A percentile compares a stretch with the other conserved stretches of the same genome.
Conservation (phyloP, 2,329 filamentous ascomycete species). For the Fusarium cyanostomum region DNA sequence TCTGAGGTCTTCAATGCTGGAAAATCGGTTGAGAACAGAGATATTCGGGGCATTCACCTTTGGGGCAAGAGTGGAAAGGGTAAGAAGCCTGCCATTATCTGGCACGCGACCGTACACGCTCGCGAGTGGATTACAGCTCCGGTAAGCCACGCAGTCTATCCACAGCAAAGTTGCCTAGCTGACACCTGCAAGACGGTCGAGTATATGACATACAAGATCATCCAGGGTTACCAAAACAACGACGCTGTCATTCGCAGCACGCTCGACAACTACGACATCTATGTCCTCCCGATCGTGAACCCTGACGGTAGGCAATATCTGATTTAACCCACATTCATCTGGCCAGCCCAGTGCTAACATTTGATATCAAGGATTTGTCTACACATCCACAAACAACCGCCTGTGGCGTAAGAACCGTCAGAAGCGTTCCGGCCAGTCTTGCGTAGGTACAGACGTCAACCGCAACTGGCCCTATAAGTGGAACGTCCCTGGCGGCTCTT, state of each 20-base stretch:
- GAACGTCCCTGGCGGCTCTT: constrained; percentile 59
- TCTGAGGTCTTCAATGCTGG: constrained; percentile 61
- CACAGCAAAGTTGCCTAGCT: neutral
- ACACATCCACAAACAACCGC: constrained; percentile 56
- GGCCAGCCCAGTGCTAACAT: fast-evolving
- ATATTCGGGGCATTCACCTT: constrained; percentile 69
- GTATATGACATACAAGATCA: constrained; percentile 34
- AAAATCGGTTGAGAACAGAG: constrained; percentile 56
- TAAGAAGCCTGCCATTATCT: constrained; percentile 61
- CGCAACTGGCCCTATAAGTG: constrained; percentile 68
- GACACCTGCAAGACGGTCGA: constrained; percentile 26
- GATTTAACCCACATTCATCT: fast-evolving
- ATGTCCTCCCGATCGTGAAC: constrained; percentile 71
- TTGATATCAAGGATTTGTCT: constrained; percentile 58
- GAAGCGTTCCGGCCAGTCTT: constrained; percentile 50
- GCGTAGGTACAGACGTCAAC: constrained; percentile 66
- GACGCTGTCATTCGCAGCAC: constrained; percentile 18
- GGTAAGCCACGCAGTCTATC: constrained; percentile 39
- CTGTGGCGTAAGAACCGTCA: constrained; percentile 71
- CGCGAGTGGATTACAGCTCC: constrained; percentile 69
- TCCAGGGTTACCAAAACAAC: constrained; percentile 33
- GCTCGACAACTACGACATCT: constrained; percentile 72
- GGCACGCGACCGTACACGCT: constrained; percentile 68
- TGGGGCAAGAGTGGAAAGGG: constrained; percentile 58
- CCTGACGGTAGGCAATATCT: constrained; percentile 58